phyloP scores from a whole-genome alignment of 176 grass and related monocot species.

The Musa schizocarpa region DNA sequence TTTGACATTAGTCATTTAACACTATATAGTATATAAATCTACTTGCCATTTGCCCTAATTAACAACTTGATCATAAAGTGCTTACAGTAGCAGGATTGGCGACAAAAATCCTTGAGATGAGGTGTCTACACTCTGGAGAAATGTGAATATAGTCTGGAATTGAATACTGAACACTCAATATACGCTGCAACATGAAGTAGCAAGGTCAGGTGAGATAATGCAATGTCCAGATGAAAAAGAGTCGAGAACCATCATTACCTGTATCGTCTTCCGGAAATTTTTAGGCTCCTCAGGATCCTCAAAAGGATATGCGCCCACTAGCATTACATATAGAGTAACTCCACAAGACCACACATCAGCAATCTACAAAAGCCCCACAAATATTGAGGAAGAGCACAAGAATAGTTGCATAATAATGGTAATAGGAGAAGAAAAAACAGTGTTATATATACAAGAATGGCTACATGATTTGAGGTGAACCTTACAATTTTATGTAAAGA shows the following conservation, averaged over 20 bases:
- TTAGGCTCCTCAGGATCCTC: constrained; percentile 85
- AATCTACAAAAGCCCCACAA: constrained; percentile 43
- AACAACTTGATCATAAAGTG: neutral
- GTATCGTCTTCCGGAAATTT: constrained; percentile 94
- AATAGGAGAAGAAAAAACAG: neutral
- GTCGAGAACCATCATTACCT: constrained; percentile 31
- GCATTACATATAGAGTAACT: constrained; percentile 92
- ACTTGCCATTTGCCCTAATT: neutral
- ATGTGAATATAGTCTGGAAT: constrained; percentile 96
- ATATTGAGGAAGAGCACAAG: neutral
- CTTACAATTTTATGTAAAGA: neutral
- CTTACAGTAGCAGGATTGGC: constrained; percentile 41
- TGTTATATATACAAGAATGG: neutral
- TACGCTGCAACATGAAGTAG: constrained; percentile 46
- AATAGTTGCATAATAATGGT: neutral
- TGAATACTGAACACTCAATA: constrained; percentile 87
- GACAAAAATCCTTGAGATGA: constrained; percentile 75
- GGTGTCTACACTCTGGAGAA: constrained; percentile 61
- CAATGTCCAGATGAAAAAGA: neutral
- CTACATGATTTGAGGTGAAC: neutral
- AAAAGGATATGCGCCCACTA: constrained; percentile 93
- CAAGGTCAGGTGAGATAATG: constrained; percentile 5
- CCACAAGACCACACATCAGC: constrained; percentile 90
- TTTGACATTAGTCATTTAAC: neutral
- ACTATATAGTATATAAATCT: neutral